These are phyloP conservation scores for Coemansia umbellata DNA, from an alignment of 192 early-diverging fungal species.

Conservation along the genomic window DNA sequence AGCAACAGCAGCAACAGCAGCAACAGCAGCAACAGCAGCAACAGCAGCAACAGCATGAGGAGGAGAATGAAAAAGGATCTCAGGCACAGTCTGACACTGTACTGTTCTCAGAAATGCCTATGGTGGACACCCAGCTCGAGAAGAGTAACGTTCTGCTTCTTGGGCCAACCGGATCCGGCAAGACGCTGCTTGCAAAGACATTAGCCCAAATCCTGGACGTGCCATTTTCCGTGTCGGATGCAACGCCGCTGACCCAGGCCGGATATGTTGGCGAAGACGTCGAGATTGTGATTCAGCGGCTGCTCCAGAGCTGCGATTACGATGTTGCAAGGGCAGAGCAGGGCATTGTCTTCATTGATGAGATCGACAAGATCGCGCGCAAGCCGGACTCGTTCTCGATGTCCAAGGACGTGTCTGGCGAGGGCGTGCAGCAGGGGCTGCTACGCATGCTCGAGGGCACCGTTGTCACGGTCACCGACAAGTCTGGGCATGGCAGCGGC, in stretches of 20 bases:
- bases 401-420: slow-evolving; percentile 84
- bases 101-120: background rate
- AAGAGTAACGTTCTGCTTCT: slow-evolving; percentile 88
- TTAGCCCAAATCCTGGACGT: slow-evolving; percentile 79
- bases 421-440: slow-evolving; percentile 88
- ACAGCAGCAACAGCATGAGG: too few species aligned
- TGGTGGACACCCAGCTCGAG: slow-evolving; percentile 61
- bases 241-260: slow-evolving; percentile 86
- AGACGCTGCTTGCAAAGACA: slow-evolving; percentile 80
- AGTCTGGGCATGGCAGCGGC: slow-evolving; percentile 55
- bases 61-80: background rate
- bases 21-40: too few species aligned
- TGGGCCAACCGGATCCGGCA: slow-evolving; percentile 83
- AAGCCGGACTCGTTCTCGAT: slow-evolving; percentile 68
- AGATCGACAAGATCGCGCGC: slow-evolving; percentile 88
- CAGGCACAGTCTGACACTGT: background rate
- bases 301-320: slow-evolving; percentile 85
- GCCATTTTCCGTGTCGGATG: slow-evolving; percentile 86
- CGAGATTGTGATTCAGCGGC: slow-evolving; percentile 76
- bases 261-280: slow-evolving; percentile 93
- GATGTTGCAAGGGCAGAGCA: slow-evolving; percentile 79
- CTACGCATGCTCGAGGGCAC: slow-evolving; percentile 88
- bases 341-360: slow-evolving; percentile 90
- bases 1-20: too few species aligned
- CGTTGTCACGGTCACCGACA: slow-evolving; percentile 79